Conservation (phyloP, 2,329 filamentous ascomycete genomes). For the Onygena corvina region DNA sequence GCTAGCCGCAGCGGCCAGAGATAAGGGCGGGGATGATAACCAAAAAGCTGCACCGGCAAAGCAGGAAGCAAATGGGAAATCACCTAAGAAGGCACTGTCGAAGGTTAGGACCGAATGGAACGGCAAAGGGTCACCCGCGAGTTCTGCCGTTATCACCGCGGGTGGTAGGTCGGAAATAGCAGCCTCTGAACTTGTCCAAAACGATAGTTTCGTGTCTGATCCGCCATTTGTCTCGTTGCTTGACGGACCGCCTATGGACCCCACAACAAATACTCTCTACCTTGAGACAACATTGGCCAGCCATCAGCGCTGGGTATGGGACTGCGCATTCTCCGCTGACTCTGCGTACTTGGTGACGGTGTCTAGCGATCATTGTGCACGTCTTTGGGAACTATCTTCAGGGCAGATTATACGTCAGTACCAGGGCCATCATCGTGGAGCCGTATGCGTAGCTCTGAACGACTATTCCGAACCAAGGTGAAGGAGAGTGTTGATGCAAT, state of each 20-base stretch:
- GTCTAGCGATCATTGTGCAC: conserved; percentile 84
- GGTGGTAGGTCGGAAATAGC: neutral
- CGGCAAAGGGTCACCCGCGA: neutral
- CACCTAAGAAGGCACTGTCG: neutral
- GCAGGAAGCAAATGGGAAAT: neutral
- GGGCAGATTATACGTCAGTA: conserved; percentile 90
- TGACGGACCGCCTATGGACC: conserved; percentile 32
- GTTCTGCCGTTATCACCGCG: neutral
- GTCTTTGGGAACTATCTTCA: conserved; percentile 76
- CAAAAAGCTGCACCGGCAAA: neutral
- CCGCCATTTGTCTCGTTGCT: conserved; percentile 26
- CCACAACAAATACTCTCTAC: conserved; percentile 47
- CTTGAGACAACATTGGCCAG: conserved; percentile 78
- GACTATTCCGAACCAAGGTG: conserved; percentile 51
- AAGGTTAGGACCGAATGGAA: conserved; percentile 7
- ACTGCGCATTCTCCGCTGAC: conserved; percentile 89
- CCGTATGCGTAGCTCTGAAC: conserved; percentile 85
- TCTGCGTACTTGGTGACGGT: conserved; percentile 87
- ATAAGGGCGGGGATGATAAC: neutral
- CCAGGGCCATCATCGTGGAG: conserved; percentile 83
- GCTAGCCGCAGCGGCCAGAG: conserved; percentile 19
- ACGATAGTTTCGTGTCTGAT: conserved; percentile 11
- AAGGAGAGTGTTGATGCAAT: no score
- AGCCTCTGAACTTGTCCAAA: conserved; percentile 12
- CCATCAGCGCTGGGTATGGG: conserved; percentile 95